Base-by-base conservation (phyloP, 139 green algal genomes). In the Axilococcus clingmanii region DNA sequence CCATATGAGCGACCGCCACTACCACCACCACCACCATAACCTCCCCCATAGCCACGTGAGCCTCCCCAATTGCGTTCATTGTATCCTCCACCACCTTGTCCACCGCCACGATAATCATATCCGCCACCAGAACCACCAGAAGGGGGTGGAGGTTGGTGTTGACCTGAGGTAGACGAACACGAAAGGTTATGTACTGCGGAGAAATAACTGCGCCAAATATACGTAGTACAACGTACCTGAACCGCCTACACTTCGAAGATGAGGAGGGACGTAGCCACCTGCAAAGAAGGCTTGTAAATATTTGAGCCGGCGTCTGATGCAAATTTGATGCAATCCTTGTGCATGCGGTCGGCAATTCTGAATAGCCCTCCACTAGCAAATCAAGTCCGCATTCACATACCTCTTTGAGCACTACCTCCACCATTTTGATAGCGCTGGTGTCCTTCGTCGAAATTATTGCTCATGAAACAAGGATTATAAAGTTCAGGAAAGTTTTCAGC, bases 251-350 rank as follows among this genome's bases (percentile, higher is more conserved):
- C 60, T 65, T 20, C 81, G 46, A 40, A 91, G 38, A 44, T 91
- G 80, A 4, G 82, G 82, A 24, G 82, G 82, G 2, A 92, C 76
- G 51, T 91, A 91, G n/a, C 78, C 59, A 12, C 46, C 37, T 17
- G 40, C 20, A 42, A 17, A 30, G 29, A 24, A 15, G 40, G 48
- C 20, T 23, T 23, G 11, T 9, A 30, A 32, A 23, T 23, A 32
- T 35, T 17, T 30, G 12, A 12, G 9, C 9, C 9, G 9, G 9
- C 12, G 41, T 17, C 9, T 35, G 41, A 30, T 49, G 41, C 9
- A 49, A 9, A 49, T 49, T 9, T 12, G 12, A 23, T 9, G 23
- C 33, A 38, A 38, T n/a, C n/a, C n/a, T n/a, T n/a, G n/a, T n/a
- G n/a, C n/a, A n/a, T n/a, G n/a, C n/a, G n/a, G n/a, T n/a, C n/a